Percentiles rank a stretch among this genome's conserved stretches.
phyloP scores from a whole-genome alignment of 2,329 filamentous ascomycete species.

The Coniochaeta sp. region DNA sequence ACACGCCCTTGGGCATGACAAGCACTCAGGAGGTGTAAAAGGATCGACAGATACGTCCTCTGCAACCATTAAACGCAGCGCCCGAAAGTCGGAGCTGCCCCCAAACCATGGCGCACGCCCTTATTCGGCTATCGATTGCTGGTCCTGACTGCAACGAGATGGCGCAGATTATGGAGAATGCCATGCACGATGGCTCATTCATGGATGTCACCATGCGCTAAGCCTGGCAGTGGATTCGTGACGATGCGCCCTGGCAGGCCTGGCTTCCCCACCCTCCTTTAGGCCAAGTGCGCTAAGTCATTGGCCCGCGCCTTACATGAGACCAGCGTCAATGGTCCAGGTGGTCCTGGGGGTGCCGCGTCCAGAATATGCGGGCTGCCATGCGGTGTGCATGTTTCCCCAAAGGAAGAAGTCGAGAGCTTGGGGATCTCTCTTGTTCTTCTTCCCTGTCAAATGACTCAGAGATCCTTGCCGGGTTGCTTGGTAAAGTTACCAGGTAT shows the following conservation, averaged over 20 bases:
- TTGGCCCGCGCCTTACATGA: too few relatives aligned
- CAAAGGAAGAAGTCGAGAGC: background rate
- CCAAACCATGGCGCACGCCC: background rate
- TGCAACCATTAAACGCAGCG: background rate
- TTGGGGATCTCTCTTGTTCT: too few relatives aligned
- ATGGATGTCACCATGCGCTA: background rate
- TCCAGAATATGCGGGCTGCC: too few relatives aligned
- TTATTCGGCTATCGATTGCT: background rate
- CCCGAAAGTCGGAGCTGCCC: slow-evolving; percentile 1
- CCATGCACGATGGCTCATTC: background rate
- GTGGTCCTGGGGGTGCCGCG: too few relatives aligned
- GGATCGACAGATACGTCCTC: background rate
- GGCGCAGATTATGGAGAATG: background rate
- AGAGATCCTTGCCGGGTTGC: background rate
- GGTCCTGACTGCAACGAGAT: background rate
- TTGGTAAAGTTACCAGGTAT: background rate
- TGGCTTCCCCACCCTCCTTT: too few relatives aligned
- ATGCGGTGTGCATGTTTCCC: background rate
- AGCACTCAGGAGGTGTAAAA: background rate
- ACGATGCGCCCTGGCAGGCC: too few relatives aligned
- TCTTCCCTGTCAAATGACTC: background rate
- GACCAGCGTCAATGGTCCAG: too few relatives aligned
- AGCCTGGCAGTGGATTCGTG: too few relatives aligned
- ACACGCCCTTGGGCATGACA: background rate
- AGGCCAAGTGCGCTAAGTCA: too few relatives aligned